Base-by-base conservation (phyloP, 2,329 filamentous ascomycete species). In the Aureobasidium uvarum region DNA sequence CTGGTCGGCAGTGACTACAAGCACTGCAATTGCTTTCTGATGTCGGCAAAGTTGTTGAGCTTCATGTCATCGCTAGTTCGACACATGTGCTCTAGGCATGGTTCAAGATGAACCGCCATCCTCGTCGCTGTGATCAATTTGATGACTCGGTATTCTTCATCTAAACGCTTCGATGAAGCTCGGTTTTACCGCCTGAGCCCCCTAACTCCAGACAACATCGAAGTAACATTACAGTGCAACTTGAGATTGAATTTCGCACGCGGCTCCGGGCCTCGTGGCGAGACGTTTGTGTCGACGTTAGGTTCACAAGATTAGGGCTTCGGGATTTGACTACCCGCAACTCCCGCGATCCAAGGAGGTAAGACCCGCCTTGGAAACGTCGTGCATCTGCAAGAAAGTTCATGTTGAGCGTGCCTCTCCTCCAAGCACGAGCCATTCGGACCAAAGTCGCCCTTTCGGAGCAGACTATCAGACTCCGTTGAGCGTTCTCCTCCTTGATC, bases 351-450 rank as follows among this genome's bases (percentile, higher is more conserved):
- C 36, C n/a, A 52, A n/a, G n/a, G 25, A 25, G 25, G 25, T 2
- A 25, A 4, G 33, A 13, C 25, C 7, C 16, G 16, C 48, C 16
- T 18, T 31, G 6, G 13, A 51, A n/a, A 7, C 31, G 18, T 16
- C 13, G n/a, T 36, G 18, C 31, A 16, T 23, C 23, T 38, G 31
- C 51, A 54, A n/a, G 51, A 2, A 23, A 36, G 48, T 51, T 20
- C 8, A 33, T 38, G 28, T 2, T 33, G 28, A n/a, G 3, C 28
- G 28, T 18, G 16, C 28, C 20, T 23, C 16, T 18, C 7, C 7
- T 14, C 20, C 36, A 28, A 8, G 52, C 52, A 55, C 52, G 52
- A 55, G 36, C 36, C 52, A 25, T 55, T 55, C 33, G 13, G 51
- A 31, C 13, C 33, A 55, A 38, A 55, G 33, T 39, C 20, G 20